Evolutionary conservation across 805 yeast species (phyloP).

Genomic region (Ogataea nakhonphanomensis): DNA sequence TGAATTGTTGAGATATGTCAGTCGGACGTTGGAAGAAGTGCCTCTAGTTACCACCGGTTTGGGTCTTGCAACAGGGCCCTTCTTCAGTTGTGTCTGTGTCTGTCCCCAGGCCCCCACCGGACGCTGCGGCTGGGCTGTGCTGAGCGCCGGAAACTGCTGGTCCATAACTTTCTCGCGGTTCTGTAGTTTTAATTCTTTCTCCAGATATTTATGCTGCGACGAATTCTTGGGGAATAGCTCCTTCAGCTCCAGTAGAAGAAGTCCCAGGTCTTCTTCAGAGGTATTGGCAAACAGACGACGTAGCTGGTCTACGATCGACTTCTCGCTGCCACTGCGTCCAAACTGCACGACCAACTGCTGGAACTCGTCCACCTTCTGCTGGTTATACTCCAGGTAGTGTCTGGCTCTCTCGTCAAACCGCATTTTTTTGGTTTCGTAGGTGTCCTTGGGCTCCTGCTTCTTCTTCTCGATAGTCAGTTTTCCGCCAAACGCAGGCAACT

Average conservation of each 20-base stretch:
- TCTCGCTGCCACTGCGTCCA: conserved; percentile 43
- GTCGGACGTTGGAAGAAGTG: conserved; percentile 11
- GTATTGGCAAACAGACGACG: conserved; percentile 41
- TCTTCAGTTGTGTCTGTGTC: neutral
- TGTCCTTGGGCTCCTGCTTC: conserved; percentile 31
- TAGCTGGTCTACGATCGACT: conserved; percentile 48
- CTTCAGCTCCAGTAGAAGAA: conserved; percentile 58
- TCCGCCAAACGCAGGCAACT: conserved; percentile 32
- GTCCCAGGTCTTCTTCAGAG: conserved; percentile 46
- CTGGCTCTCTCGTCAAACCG: conserved; percentile 84
- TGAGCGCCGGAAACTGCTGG: conserved; percentile 49
- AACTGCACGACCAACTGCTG: conserved; percentile 45
- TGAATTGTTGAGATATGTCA: conserved; percentile 14
- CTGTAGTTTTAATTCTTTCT: conserved; percentile 28
- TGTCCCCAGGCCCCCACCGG: conserved; percentile 9
- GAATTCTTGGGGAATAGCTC: conserved; percentile 52
- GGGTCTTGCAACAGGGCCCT: neutral
- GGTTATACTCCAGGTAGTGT: conserved; percentile 63
- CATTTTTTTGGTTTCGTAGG: conserved; percentile 47
- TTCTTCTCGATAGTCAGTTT: conserved; percentile 12
- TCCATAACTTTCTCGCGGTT: conserved; percentile 24
- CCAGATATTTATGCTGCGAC: conserved; percentile 38
- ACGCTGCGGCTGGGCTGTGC: conserved; percentile 3
- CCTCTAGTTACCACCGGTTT: conserved; percentile 11
- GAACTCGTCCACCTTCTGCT: conserved; percentile 46